These are phyloP conservation scores for Lachancea waltii DNA, from an alignment of 805 yeast genomes.

Conservation along the genomic window DNA sequence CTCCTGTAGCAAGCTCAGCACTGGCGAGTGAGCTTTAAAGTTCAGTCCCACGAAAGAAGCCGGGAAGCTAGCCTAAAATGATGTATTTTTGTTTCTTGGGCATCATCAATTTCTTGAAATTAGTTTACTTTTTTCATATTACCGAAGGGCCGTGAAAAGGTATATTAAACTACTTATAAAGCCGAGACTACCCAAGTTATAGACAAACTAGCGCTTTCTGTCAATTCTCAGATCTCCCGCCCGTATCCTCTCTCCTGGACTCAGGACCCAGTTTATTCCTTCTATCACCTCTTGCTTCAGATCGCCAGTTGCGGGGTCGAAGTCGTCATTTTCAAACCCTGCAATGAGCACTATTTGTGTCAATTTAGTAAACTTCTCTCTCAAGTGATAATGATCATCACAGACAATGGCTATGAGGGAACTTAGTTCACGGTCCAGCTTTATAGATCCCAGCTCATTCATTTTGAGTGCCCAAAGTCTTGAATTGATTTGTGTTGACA, in stretches of 20 bases:
- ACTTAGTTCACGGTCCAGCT: slow-evolving; percentile 75
- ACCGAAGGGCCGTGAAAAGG: background rate
- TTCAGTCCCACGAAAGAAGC: slow-evolving; percentile 3
- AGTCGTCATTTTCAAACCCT: slow-evolving; percentile 70
- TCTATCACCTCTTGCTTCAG: slow-evolving; percentile 37
- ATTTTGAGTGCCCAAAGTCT: slow-evolving; percentile 63
- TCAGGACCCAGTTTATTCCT: slow-evolving; percentile 61
- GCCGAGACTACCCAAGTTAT: no score
- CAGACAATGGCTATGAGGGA: slow-evolving; percentile 68
- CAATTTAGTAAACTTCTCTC: slow-evolving; percentile 72
- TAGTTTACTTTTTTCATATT: background rate
- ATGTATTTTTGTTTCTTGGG: background rate
- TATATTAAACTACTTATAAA: no score
- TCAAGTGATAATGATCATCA: slow-evolving; percentile 60
- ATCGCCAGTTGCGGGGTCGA: slow-evolving; percentile 28
- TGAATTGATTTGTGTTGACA: slow-evolving; percentile 56
- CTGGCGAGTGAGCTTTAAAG: background rate
- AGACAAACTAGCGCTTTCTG: slow-evolving; percentile 20
- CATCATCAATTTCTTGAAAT: background rate
- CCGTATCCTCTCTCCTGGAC: slow-evolving; percentile 64
- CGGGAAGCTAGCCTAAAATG: background rate
- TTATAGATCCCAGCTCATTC: slow-evolving; percentile 77
- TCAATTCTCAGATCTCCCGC: slow-evolving; percentile 52
- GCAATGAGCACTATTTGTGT: slow-evolving; percentile 79
- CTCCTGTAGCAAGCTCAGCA: background rate